Evolutionary conservation across 805 yeast genomes (phyloP), one percentile per base, ranked within the genome.

Genomic region (Kodamaea jinghongensis): DNA sequence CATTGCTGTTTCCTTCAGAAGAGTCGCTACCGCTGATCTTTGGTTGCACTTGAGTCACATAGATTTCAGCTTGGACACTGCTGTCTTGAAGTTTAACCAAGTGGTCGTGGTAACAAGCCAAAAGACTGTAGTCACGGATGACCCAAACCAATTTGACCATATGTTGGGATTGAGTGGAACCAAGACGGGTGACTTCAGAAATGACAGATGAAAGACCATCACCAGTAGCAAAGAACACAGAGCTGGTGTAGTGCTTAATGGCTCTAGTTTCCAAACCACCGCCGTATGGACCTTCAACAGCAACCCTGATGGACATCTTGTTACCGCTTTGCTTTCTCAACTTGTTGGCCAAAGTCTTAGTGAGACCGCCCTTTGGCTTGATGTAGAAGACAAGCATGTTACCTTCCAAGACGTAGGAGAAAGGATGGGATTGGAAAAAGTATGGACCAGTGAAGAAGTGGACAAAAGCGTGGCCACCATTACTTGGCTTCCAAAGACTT

Each of bases 391-490:
- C 73, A 33, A 67, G 58, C 42, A 71, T 66, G 28, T 77, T 69
- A 1, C 60, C 55, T 0, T 72, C 56, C 13, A 75, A 70, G 12
- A 75, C 63, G 13, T 75, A 64, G 0, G 86, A 79, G 48, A 81
- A 81, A 2, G 88, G 88, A 55, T 81, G 87, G 1, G 86, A 78
- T 49, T 81, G 82, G 78, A 82, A 76, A 50, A 78, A 75, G 49
- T 74, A 58, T 26, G 62, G 47, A 31, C 68, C 64, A 25, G 51
- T 61, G 31, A 78, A 50, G 46, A 76, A 67, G 48, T 76, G 78
- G 13, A 81, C 56, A 60, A 77, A 81, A 20, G 78, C 78, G 55
- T 77, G 82, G 16, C 81, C 80, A 1, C 87, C 87, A 1, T 85
- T 83, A 34, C 59, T 58, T 4, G 75, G 67, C 16, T 67, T 64